Percentiles rank a stretch among this genome's conserved stretches.
Conservation (phyloP, 352 stramenopile species). For the Pseudoperonospora humuli region DNA sequence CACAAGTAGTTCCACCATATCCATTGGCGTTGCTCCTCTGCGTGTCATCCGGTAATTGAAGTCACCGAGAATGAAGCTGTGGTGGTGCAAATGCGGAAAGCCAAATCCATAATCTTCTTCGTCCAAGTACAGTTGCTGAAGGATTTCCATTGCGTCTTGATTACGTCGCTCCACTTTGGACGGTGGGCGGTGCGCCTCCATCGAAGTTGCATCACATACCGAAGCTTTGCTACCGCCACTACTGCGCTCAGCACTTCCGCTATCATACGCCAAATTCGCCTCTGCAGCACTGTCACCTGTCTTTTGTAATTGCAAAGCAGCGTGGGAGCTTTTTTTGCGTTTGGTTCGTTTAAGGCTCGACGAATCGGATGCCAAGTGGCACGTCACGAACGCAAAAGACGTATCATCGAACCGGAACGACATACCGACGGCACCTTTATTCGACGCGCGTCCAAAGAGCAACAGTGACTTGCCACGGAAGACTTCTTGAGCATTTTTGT, state of each 20-base stretch:
- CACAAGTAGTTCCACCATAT: slow-evolving; percentile 50
- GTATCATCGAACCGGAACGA: slow-evolving; percentile 84
- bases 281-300: slow-evolving; percentile 7
- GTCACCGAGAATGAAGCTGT: slow-evolving; percentile 87
- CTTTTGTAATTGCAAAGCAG: slow-evolving; percentile 15
- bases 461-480: slow-evolving; percentile 72
- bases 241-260: slow-evolving; percentile 10
- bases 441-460: slow-evolving; percentile 69
- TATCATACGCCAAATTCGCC: slow-evolving; percentile 1
- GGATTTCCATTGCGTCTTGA: slow-evolving; percentile 70
- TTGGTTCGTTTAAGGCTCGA: slow-evolving; percentile 32
- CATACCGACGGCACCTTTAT: slow-evolving; percentile 87
- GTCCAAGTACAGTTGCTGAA: slow-evolving; percentile 75
- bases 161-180: slow-evolving; percentile 79
- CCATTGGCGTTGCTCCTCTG: slow-evolving; percentile 29
- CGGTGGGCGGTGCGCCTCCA: slow-evolving; percentile 23
- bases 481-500: slow-evolving; percentile 61
- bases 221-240: slow-evolving; percentile 16
- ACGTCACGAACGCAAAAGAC: slow-evolving; percentile 83
- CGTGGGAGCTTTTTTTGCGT: slow-evolving; percentile 23
- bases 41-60: slow-evolving; percentile 86
- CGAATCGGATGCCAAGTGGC: slow-evolving; percentile 83
- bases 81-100: slow-evolving; percentile 70
- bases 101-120: slow-evolving; percentile 83
- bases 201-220: slow-evolving; percentile 1